phyloP scores from a whole-genome alignment of 2,329 filamentous ascomycete species.

The Dichotomopilus funicola region DNA sequence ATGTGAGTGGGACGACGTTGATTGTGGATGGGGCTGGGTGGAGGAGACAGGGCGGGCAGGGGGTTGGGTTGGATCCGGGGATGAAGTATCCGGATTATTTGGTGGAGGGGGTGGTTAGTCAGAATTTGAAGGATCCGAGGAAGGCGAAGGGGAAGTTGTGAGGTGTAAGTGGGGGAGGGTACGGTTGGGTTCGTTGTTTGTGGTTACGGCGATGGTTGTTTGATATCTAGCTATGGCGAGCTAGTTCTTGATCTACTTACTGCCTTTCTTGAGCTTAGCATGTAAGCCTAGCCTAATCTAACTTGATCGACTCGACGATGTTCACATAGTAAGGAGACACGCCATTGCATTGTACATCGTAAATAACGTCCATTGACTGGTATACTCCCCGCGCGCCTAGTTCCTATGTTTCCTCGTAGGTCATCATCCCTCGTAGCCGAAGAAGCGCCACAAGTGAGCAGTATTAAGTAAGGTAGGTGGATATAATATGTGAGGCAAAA shows the following conservation, averaged over 20 bases:
- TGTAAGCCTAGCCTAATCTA: background rate
- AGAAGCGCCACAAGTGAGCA: background rate
- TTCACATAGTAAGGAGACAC: too few species aligned
- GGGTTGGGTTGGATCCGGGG: slow-evolving; percentile 40
- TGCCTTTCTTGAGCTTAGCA: background rate
- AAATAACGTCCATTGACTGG: too few species aligned
- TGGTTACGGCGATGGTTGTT: background rate
- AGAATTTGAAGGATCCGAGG: slow-evolving; percentile 34
- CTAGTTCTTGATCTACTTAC: too few species aligned
- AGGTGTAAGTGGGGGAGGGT: background rate
- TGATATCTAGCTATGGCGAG: background rate
- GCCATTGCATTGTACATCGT: too few species aligned
- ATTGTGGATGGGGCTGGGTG: slow-evolving; percentile 63
- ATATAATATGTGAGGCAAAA: too few species aligned
- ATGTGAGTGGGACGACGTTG: slow-evolving; percentile 74
- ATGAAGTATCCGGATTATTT: slow-evolving; percentile 50
- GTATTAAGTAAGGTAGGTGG: background rate
- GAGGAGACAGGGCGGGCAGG: slow-evolving; percentile 43
- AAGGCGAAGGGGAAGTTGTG: slow-evolving; percentile 23
- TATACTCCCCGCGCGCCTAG: too few species aligned
- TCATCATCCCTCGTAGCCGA: too few species aligned
- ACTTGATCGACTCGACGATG: too few species aligned
- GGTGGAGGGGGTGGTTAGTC: slow-evolving; percentile 34
- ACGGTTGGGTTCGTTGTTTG: background rate
- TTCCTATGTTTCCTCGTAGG: too few species aligned